Evolutionary conservation across 352 stramenopile species (phyloP).

Genomic region (Phytopythium boreale): DNA sequence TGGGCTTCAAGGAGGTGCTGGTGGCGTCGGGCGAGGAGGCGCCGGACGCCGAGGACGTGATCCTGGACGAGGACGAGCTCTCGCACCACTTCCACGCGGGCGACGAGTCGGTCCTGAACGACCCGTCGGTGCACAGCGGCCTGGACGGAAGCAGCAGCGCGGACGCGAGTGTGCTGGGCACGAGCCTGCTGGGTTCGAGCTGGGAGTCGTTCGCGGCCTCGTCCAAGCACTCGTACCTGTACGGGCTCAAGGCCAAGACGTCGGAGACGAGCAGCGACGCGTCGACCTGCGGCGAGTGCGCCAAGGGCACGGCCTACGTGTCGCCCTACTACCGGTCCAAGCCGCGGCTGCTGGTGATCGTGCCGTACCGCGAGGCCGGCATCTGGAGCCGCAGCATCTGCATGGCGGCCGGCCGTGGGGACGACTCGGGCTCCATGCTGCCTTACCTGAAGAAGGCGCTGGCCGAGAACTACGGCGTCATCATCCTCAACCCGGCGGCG

Average conservation of each 20-base stretch:
- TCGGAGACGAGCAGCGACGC: conserved; percentile 24
- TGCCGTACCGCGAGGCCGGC: conserved; percentile 81
- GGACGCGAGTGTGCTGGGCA: conserved; percentile 1
- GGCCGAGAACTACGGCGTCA: conserved; percentile 75
- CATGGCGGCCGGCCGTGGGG: conserved; percentile 33
- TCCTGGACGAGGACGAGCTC: conserved; percentile 4
- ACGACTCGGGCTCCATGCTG: conserved; percentile 61
- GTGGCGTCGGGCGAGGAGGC: conserved; percentile 54
- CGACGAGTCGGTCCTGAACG: conserved; percentile 2
- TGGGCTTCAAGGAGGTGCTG: conserved; percentile 66
- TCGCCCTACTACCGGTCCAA: conserved; percentile 60
- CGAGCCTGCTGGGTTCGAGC: conserved; percentile 14
- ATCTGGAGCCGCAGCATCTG: conserved; percentile 85
- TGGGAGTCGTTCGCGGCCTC: conserved; percentile 15
- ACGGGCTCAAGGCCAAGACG: conserved; percentile 22
- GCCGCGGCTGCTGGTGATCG: conserved; percentile 71
- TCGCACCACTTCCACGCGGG: conserved; percentile 6
- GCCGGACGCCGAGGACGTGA: conserved; percentile 3
- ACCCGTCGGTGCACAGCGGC: conserved; percentile 5
- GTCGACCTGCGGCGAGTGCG: conserved; percentile 46
- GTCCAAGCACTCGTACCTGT: conserved; percentile 25
- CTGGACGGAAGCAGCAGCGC: background rate
- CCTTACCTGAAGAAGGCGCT: conserved; percentile 78
- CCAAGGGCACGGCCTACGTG: conserved; percentile 68
- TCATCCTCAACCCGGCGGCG: conserved; percentile 80